A percentile compares a stretch with the other conserved stretches of the same genome.
phyloP scores from a whole-genome alignment of 1,284 basidiomycete species.

The Austroboletus novae-zelandiae region DNA sequence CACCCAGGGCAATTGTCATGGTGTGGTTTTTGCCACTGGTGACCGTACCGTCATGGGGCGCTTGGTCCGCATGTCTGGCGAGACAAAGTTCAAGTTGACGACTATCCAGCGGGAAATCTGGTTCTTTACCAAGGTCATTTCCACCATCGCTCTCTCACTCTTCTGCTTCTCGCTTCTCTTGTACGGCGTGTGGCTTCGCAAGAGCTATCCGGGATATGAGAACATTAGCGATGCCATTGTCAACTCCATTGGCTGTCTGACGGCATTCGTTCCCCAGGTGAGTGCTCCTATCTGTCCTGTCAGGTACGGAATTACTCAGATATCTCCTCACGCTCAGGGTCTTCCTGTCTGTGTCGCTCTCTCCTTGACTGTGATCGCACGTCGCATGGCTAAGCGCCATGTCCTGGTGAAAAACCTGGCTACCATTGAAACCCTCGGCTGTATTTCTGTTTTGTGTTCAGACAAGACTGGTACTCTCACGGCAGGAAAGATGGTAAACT shows the following conservation, averaged over 20 bases:
- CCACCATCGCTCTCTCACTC: slow-evolving; percentile 39
- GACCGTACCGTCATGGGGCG: slow-evolving; percentile 60
- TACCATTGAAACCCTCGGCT: slow-evolving; percentile 60
- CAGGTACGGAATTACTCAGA: not conserved
- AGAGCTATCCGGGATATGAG: slow-evolving; percentile 37
- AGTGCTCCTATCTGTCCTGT: not conserved
- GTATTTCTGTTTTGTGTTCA: slow-evolving; percentile 54
- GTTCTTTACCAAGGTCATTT: slow-evolving; percentile 50
- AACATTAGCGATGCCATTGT: slow-evolving; percentile 41
- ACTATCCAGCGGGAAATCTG: slow-evolving; percentile 48
- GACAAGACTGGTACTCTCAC: slow-evolving; percentile 54
- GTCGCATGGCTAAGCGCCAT: slow-evolving; percentile 48
- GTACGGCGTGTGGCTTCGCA: slow-evolving; percentile 46
- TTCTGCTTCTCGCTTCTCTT: slow-evolving; percentile 42
- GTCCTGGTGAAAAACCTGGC: slow-evolving; percentile 60
- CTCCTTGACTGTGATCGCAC: slow-evolving; percentile 50
- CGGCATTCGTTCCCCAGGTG: slow-evolving; percentile 51
- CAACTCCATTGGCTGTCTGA: slow-evolving; percentile 49
- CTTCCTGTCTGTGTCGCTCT: slow-evolving; percentile 51
- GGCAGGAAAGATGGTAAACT: slow-evolving; percentile 38
- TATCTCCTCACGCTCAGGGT: slow-evolving; percentile 28
- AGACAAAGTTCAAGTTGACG: slow-evolving; percentile 48
- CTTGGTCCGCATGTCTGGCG: slow-evolving; percentile 52
- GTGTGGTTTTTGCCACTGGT: slow-evolving; percentile 58
- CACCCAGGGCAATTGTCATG: slow-evolving; percentile 56